phyloP scores from a whole-genome alignment of 176 grass and related monocot species.

The Ananas comosus region DNA sequence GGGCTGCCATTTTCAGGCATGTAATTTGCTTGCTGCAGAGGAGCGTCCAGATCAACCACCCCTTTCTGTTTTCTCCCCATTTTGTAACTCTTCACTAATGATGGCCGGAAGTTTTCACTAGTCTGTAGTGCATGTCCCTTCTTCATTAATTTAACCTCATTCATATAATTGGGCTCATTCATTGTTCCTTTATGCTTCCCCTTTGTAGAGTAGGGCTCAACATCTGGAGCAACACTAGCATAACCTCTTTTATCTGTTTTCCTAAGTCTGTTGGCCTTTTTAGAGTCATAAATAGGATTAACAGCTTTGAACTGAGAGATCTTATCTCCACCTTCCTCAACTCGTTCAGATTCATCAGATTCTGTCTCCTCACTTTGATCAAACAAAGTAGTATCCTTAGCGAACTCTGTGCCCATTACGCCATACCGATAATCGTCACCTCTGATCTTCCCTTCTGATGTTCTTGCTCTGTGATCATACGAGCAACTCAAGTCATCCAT shows the following conservation, averaged over 20 bases:
- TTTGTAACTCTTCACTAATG: conserved; percentile 37
- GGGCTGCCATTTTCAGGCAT: conserved; percentile 27
- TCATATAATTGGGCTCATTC: conserved; percentile 33
- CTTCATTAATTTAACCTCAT: conserved; percentile 42
- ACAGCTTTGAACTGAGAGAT: conserved; percentile 17
- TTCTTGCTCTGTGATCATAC: conserved; percentile 35
- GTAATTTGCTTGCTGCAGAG: conserved; percentile 3
- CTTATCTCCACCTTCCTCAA: conserved; percentile 31
- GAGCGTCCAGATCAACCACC: conserved; percentile 26
- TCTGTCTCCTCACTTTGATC: conserved; percentile 70
- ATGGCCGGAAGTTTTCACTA: conserved; percentile 40
- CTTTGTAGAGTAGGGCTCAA: conserved; percentile 43
- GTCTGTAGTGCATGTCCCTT: conserved; percentile 25
- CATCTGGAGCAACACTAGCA: conserved; percentile 32
- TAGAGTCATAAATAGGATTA: conserved; percentile 31
- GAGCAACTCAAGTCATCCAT: conserved; percentile 24
- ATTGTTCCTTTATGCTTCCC: conserved; percentile 42
- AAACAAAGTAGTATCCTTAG: conserved; percentile 30
- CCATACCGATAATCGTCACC: conserved; percentile 31
- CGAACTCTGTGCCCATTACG: conserved; percentile 30
- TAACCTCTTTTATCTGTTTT: conserved; percentile 39
- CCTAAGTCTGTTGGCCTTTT: conserved; percentile 30
- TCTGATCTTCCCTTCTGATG: conserved; percentile 29
- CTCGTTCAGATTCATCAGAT: conserved; percentile 76
- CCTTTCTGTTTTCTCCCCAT: conserved; percentile 58